phyloP scores from a whole-genome alignment of 192 early-diverging fungal species.

The Pilobolus umbonatus region DNA sequence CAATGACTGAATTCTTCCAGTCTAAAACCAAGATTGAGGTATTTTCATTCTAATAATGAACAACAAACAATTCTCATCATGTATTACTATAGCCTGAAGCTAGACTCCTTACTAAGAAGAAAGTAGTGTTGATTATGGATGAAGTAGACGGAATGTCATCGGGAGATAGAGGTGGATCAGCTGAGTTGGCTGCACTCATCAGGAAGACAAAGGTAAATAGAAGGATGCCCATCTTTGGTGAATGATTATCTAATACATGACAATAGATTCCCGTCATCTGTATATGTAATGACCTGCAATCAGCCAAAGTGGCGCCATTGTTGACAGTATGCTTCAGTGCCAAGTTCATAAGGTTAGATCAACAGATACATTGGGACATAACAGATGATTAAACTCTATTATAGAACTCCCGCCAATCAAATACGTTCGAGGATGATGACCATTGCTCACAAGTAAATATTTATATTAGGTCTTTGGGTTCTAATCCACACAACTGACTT shows the following conservation, averaged over 20 bases:
- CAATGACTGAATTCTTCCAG: slow-evolving; percentile 51
- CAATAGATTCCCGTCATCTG: slow-evolving; percentile 90
- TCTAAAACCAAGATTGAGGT: background rate
- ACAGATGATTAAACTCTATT: background rate
- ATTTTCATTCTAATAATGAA: too few relatives aligned
- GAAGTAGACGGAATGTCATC: slow-evolving; percentile 99
- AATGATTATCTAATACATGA: background rate
- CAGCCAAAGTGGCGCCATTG: slow-evolving; percentile 80
- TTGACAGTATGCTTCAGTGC: slow-evolving; percentile 81
- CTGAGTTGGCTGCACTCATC: slow-evolving; percentile 85
- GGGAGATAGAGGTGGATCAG: slow-evolving; percentile 89
- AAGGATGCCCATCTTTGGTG: background rate
- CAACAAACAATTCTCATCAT: too few relatives aligned
- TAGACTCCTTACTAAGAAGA: slow-evolving; percentile 31
- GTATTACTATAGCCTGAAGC: too few relatives aligned
- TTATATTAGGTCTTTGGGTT: background rate
- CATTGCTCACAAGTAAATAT: slow-evolving; percentile 62
- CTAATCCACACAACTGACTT: too few relatives aligned
- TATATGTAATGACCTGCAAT: slow-evolving; percentile 94
- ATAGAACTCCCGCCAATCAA: slow-evolving; percentile 36
- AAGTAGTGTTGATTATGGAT: slow-evolving; percentile 92
- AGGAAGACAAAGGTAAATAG: slow-evolving; percentile 74
- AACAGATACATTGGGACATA: background rate
- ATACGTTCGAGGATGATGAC: slow-evolving; percentile 69
- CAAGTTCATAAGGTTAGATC: slow-evolving; percentile 59